Percentiles rank a stretch among this genome's conserved stretches.
Evolutionary conservation across 1,284 basidiomycete genomes (phyloP).

Genomic region (Rhodotorula sp.): DNA sequence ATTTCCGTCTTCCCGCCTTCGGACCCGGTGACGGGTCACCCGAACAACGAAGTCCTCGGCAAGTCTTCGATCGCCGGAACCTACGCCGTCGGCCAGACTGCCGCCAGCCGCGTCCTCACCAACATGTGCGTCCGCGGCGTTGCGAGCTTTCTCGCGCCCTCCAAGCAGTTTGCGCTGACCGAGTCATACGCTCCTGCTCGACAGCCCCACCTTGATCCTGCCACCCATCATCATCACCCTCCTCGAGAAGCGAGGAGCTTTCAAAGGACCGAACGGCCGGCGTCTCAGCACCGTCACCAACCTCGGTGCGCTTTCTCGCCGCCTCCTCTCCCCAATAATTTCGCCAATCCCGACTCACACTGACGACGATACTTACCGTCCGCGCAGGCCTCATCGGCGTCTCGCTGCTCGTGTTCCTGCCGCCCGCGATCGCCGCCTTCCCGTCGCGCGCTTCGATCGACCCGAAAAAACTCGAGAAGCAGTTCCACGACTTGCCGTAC

Average conservation of each 20-base stretch:
- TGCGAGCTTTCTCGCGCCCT: neutral
- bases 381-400: slow-evolving; percentile 50
- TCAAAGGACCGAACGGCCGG: slow-evolving; percentile 50
- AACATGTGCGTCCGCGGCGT: slow-evolving; percentile 50
- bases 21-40: slow-evolving; percentile 37
- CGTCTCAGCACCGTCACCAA: slow-evolving; percentile 47
- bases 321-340: neutral
- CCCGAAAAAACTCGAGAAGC: slow-evolving; percentile 50
- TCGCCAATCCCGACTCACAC: neutral
- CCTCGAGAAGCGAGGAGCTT: slow-evolving; percentile 50
- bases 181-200: neutral
- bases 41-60: slow-evolving; percentile 49
- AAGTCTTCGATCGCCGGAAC: slow-evolving; percentile 53
- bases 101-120: slow-evolving; percentile 55
- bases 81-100: slow-evolving; percentile 55
- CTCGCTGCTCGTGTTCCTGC: slow-evolving; percentile 55
- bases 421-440: slow-evolving; percentile 58
- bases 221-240: slow-evolving; percentile 55
- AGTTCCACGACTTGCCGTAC: slow-evolving; percentile 47
- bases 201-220: slow-evolving; percentile 56
- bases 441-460: slow-evolving; percentile 53
- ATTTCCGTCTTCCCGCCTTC: slow-evolving; percentile 52
- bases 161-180: neutral
- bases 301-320: slow-evolving; percentile 44
- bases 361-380: neutral